phyloP scores from a whole-genome alignment of 768 basidiomycete genomes.

The Rhizopogon salebrosus region DNA sequence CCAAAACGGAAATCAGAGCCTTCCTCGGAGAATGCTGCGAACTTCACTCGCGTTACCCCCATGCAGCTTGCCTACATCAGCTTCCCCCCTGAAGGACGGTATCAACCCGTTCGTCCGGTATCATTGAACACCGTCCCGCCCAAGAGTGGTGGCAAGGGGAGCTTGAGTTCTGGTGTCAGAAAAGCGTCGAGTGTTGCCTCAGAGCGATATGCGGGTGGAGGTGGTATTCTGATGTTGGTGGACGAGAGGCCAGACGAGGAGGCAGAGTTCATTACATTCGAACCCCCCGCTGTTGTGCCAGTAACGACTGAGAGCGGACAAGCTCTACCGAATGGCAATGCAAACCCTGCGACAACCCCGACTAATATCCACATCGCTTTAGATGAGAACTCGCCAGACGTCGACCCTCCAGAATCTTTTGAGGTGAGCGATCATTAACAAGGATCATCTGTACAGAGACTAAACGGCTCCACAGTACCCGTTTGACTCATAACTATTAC shows the following conservation, averaged over 20 bases:
- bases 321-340: slow-evolving; percentile 23
- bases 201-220: slow-evolving; percentile 71
- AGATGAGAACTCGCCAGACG: slow-evolving; percentile 68
- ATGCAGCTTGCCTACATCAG: slow-evolving; percentile 80
- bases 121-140: slow-evolving; percentile 35
- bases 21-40: slow-evolving; percentile 66
- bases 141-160: slow-evolving; percentile 29
- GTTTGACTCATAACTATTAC: slow-evolving; percentile 48
- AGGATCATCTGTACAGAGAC: not conserved
- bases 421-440: slow-evolving; percentile 52
- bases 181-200: slow-evolving; percentile 33
- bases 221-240: slow-evolving; percentile 80
- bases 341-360: slow-evolving; percentile 11
- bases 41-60: slow-evolving; percentile 91
- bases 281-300: slow-evolving; percentile 41
- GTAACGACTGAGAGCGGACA: slow-evolving; percentile 18
- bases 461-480: slow-evolving; percentile 54
- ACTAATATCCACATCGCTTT: slow-evolving; percentile 54
- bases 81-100: slow-evolving; percentile 76
- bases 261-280: slow-evolving; percentile 67
- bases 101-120: slow-evolving; percentile 84
- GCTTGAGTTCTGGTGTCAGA: slow-evolving; percentile 19
- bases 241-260: slow-evolving; percentile 70
- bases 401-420: slow-evolving; percentile 72
- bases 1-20: slow-evolving; percentile 70